Percentiles rank a stretch among this genome's conserved stretches.
Conservation (phyloP, 1,139 yeast species). For the Diutina rugosa region DNA sequence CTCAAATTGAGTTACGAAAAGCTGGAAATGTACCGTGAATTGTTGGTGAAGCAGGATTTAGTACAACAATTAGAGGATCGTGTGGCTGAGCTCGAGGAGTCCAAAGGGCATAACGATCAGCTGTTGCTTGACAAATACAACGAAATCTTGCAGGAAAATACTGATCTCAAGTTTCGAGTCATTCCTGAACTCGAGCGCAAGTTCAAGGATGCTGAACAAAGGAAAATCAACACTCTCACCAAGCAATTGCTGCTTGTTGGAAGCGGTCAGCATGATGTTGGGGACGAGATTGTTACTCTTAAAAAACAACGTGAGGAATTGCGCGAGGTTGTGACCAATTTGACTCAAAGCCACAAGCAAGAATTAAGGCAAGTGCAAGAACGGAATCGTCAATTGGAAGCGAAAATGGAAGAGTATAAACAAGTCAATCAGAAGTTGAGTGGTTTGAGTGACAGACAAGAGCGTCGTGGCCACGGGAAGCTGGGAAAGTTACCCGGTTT, state of each 20-base stretch:
- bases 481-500: slow-evolving; percentile 34
- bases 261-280: slow-evolving; percentile 1
- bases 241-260: slow-evolving; percentile 1
- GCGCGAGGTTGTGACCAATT: slow-evolving; percentile 35
- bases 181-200: slow-evolving; percentile 5
- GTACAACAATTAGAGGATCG: slow-evolving; percentile 31
- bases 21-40: slow-evolving; percentile 34
- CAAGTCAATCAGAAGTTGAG: slow-evolving; percentile 23
- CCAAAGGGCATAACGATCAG: slow-evolving; percentile 10
- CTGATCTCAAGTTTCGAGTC: slow-evolving; percentile 30
- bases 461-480: slow-evolving; percentile 4
- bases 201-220: slow-evolving; percentile 13
- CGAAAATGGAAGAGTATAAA: slow-evolving; percentile 21
- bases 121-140: slow-evolving; percentile 23
- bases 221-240: slow-evolving; percentile 1
- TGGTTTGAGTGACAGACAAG: slow-evolving; percentile 9
- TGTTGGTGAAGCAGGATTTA: slow-evolving; percentile 31
- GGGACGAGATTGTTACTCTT: slow-evolving; percentile 19
- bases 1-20: slow-evolving; percentile 46
- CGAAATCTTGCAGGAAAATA: slow-evolving; percentile 17
- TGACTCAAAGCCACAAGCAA: slow-evolving; percentile 21
- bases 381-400: slow-evolving; percentile 27
- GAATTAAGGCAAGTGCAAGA: slow-evolving; percentile 29
- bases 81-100: slow-evolving; percentile 16
- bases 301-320: slow-evolving; percentile 46